A percentile compares a stretch with the other conserved stretches of the same genome.
These are phyloP conservation scores for Cordyceps pruinosa DNA, from an alignment of 2,329 filamentous ascomycete species.

Conservation along the genomic window DNA sequence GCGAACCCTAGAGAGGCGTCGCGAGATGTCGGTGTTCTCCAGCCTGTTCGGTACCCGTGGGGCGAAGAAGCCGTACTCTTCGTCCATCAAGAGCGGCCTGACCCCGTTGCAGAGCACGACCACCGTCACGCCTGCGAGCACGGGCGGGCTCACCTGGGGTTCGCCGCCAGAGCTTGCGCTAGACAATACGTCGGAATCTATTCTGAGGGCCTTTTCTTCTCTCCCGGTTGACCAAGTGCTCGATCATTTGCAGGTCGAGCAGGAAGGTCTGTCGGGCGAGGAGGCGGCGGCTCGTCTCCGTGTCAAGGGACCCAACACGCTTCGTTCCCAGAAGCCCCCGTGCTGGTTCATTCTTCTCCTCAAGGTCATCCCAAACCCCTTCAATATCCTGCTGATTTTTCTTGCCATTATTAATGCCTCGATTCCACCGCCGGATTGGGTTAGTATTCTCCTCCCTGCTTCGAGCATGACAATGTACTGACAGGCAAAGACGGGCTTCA, in stretches of 20 bases:
- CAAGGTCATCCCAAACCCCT: slow-evolving; percentile 22
- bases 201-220: slow-evolving; percentile 17
- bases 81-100: background rate
- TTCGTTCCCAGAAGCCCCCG: slow-evolving; percentile 20
- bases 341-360: slow-evolving; percentile 22
- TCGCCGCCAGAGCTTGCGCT: slow-evolving; percentile 7
- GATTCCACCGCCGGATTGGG: slow-evolving; percentile 16
- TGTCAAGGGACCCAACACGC: slow-evolving; percentile 19
- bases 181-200: slow-evolving; percentile 14
- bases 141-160: background rate
- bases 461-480: background rate
- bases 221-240: slow-evolving; percentile 16
- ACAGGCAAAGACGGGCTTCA: slow-evolving; percentile 13
- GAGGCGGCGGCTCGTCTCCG: slow-evolving; percentile 19
- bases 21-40: background rate
- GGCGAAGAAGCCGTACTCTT: slow-evolving; percentile 1
- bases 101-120: background rate
- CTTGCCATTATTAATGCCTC: slow-evolving; percentile 22
- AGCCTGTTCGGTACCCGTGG: background rate
- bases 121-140: background rate
- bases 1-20: background rate
- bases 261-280: slow-evolving; percentile 17
- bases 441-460: background rate
- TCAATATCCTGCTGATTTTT: slow-evolving; percentile 20
- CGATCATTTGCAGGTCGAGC: slow-evolving; percentile 17